Base-by-base conservation (phyloP, 2,329 filamentous ascomycete genomes). In the Diplocarpon mali region DNA sequence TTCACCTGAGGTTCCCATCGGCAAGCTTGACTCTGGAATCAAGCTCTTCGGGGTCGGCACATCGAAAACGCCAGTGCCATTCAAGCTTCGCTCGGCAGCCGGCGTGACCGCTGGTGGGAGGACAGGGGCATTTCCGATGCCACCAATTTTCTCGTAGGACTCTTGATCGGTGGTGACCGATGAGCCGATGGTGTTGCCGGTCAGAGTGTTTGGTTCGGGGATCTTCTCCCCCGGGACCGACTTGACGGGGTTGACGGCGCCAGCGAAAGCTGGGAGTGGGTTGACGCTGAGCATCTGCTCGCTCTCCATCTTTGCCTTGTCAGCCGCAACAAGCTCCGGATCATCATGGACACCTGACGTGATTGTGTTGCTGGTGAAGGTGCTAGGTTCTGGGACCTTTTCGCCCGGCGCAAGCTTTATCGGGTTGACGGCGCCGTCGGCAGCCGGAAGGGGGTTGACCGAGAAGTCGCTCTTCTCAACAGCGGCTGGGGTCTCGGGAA, bases 11-110 rank as follows among this genome's bases (percentile, higher is more conserved):
- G 62, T 59, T 29, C 60, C 56, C 42, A 88, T 81, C 11, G 85
- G 83, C 51, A 92, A 71, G 63, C 83, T 85, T 7, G 85, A 90
- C 66, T 93, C 86, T 14, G 87, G 86, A 52, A 92, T 88, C 62
- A 85, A 69, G 64, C 72, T 80, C 50, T 70, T 73, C 37, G 73
- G 69, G 9, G 72, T 69, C 27, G 78, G 75, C 30, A 80, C 60
- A 45, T 70, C 65, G 39, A 71, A 66, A 53, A 66, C 63, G 42
- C 68, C 57, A 16, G 54, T 59, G 35, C 60, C 60, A 29, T 60
- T 59, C 1, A 42, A 30, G 10, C 56, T 56, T 11, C 59, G 54
- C 54, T 61, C 62, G 24, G 60, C 57, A 41, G 63, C 56, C 41
- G 70, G 69, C 34, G 73, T 60, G 24, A 57, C 67, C 69, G 60